phyloP scores from a whole-genome alignment of 768 basidiomycete genomes.

The Suillus sp. region DNA sequence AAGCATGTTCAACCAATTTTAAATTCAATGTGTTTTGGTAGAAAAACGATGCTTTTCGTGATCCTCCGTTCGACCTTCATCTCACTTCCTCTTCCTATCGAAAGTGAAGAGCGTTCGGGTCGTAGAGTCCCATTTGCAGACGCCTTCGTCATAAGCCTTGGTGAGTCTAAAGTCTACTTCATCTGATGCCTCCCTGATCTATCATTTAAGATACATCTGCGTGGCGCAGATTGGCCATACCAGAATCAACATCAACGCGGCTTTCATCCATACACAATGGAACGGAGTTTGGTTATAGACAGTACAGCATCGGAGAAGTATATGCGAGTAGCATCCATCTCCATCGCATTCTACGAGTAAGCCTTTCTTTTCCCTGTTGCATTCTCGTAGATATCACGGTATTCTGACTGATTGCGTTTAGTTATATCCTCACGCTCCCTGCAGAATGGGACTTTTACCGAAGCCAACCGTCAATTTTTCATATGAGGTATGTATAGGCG shows the following conservation, averaged over 20 bases:
- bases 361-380: conserved; percentile 14
- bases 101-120: neutral
- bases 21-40: neutral
- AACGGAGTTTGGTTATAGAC: neutral
- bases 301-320: conserved; percentile 28
- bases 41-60: neutral
- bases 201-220: too few relatives aligned
- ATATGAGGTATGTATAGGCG: too few relatives aligned
- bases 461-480: conserved; percentile 22
- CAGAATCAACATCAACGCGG: neutral
- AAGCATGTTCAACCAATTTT: neutral
- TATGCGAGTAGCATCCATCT: conserved; percentile 38
- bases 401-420: neutral
- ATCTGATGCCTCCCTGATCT: neutral
- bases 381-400: neutral
- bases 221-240: too few relatives aligned
- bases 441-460: conserved; percentile 36
- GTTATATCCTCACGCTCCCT: conserved; percentile 18
- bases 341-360: conserved; percentile 42
- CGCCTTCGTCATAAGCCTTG: neutral
- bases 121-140: neutral
- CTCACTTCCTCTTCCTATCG: neutral
- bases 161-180: neutral
- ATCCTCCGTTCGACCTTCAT: too few relatives aligned
- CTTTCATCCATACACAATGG: neutral